These are phyloP conservation scores for Nyctanthes arbortristis DNA, from an alignment of 257 asterid species.

Conservation along the genomic window DNA sequence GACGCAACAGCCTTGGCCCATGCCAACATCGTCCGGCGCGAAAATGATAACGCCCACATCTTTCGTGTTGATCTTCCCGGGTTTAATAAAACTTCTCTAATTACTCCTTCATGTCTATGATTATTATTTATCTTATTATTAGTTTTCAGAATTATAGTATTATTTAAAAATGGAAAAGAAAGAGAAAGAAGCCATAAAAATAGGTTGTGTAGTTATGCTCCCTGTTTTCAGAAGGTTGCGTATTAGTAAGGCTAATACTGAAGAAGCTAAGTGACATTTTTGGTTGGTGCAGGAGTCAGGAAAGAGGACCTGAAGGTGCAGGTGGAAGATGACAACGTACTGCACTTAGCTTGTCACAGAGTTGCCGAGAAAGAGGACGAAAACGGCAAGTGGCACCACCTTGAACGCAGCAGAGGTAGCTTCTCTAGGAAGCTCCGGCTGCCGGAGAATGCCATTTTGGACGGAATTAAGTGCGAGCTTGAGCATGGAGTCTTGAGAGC, in stretches of 20 bases:
- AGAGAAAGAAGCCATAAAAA: slow-evolving; percentile 26
- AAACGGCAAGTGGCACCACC: slow-evolving; percentile 38
- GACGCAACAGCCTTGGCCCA: slow-evolving; percentile 29
- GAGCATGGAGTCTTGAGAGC: slow-evolving; percentile 37
- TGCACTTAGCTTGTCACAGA: slow-evolving; percentile 34
- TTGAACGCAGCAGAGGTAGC: slow-evolving; percentile 32
- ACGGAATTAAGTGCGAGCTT: slow-evolving; percentile 30
- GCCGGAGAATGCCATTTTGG: slow-evolving; percentile 36
- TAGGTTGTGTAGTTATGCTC: slow-evolving; percentile 40
- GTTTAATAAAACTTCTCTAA: no score
- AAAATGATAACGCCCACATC: slow-evolving; percentile 42
- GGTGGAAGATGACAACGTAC: slow-evolving; percentile 32
- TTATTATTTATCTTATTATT: no score
- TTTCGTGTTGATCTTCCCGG: slow-evolving; percentile 48
- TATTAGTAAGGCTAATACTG: slow-evolving; percentile 21
- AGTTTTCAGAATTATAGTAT: no score
- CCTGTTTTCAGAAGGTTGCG: slow-evolving; percentile 32
- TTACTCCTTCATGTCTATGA: no score
- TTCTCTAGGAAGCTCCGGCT: slow-evolving; percentile 35
- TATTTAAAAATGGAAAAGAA: slow-evolving; percentile 22
- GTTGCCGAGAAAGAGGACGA: slow-evolving; percentile 31
- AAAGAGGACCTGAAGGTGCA: slow-evolving; percentile 45
- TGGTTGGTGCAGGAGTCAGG: slow-evolving; percentile 30
- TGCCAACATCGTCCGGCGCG: slow-evolving; percentile 42
- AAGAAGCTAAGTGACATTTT: slow-evolving; percentile 23